Conservation (phyloP, 2,329 filamentous ascomycete species). For the Bisporella sp. region DNA sequence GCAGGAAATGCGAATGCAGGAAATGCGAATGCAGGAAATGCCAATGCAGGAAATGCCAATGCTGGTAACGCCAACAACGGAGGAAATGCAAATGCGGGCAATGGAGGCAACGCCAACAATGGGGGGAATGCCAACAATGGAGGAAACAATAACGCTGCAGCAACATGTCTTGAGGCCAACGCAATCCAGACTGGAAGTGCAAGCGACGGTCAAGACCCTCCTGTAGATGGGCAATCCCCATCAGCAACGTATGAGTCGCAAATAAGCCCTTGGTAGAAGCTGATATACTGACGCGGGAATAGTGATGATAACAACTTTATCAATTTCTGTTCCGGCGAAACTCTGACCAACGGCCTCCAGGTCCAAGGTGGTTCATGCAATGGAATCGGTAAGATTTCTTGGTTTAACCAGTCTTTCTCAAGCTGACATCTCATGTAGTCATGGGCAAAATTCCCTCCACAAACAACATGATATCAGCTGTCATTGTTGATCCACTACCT, state of each 20-base stretch:
- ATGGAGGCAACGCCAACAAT: background rate
- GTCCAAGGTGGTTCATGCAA: slow-evolving; percentile 55
- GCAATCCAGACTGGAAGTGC: slow-evolving; percentile 14
- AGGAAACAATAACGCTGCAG: background rate
- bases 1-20: no score
- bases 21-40: no score
- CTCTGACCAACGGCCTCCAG: slow-evolving; percentile 53
- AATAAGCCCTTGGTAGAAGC: background rate
- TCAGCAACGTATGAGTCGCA: background rate
- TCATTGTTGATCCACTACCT: slow-evolving; percentile 20
- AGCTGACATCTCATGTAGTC: slow-evolving; percentile 9
- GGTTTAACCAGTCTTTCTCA: background rate
- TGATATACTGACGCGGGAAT: background rate
- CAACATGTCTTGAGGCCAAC: slow-evolving; percentile 5
- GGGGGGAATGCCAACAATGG: background rate
- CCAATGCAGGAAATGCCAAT: no score
- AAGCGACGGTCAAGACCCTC: slow-evolving; percentile 12
- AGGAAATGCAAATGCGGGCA: background rate
- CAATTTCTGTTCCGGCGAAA: slow-evolving; percentile 26
- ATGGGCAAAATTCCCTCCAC: slow-evolving; percentile 28
- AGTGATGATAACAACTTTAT: slow-evolving; percentile 17
- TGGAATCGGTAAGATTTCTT: slow-evolving; percentile 17
- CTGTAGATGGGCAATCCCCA: slow-evolving; percentile 13
- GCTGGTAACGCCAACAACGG: background rate
- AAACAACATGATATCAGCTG: slow-evolving; percentile 24